Conservation (phyloP, 306 rosid genomes). For the Abrus precatorius region DNA sequence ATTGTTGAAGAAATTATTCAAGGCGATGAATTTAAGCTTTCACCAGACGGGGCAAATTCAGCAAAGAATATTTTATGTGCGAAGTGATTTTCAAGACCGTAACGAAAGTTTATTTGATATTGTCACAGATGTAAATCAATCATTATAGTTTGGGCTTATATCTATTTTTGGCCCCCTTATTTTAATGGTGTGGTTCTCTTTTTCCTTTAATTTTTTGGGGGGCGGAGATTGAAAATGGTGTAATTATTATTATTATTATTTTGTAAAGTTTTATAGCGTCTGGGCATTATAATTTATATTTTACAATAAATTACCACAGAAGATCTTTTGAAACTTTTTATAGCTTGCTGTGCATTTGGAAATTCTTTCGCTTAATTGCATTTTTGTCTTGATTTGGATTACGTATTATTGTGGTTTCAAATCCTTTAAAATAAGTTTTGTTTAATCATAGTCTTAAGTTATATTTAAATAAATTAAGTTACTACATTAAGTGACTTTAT, state of each 20-base stretch:
- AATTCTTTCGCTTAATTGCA: too few relatives aligned
- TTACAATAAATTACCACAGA: too few relatives aligned
- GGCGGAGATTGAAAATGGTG: not conserved
- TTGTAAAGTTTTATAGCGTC: too few relatives aligned
- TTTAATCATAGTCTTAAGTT: too few relatives aligned
- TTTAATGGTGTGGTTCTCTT: not conserved
- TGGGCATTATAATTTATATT: too few relatives aligned
- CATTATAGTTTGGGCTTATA: slow-evolving; percentile 1
- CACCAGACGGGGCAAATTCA: slow-evolving; percentile 10
- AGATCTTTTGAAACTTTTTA: not conserved
- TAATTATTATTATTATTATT: not conserved
- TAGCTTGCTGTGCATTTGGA: slow-evolving; percentile 12
- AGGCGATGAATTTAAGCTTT: slow-evolving; percentile 27
- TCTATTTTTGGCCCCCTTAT: not conserved
- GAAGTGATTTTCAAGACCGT: not conserved
- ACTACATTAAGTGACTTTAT: too few relatives aligned
- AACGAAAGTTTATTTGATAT: not conserved
- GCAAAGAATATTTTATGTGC: slow-evolving; percentile 27
- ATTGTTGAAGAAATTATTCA: slow-evolving; percentile 55
- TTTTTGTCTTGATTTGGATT: too few relatives aligned
- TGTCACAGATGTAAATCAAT: slow-evolving; percentile 16
- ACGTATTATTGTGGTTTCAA: too few relatives aligned
- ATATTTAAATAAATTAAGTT: too few relatives aligned
- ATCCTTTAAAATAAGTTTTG: too few relatives aligned
- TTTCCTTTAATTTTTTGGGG: not conserved